Evolutionary conservation across 371 early-diverging fungal genomes (phyloP).

Genomic region (Blakeslea trispora): DNA sequence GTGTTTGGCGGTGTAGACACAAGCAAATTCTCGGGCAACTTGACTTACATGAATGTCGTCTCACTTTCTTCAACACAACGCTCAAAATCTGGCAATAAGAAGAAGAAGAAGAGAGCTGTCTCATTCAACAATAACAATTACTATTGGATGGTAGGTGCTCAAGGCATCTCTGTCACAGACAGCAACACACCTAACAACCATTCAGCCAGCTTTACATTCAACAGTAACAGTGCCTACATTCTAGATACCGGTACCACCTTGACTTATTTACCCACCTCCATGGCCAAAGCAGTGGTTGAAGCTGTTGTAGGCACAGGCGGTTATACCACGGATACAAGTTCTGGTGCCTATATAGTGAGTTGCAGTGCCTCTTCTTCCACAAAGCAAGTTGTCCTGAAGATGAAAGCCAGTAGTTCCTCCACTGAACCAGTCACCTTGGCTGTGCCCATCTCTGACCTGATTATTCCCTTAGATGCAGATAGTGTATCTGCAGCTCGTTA

Average conservation of each 20-base stretch:
- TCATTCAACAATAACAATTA: slow-evolving; percentile 20
- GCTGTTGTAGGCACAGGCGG: slow-evolving; percentile 23
- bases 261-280: slow-evolving; percentile 40
- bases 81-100: too few species aligned
- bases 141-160: slow-evolving; percentile 53
- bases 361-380: slow-evolving; percentile 23
- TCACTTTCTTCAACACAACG: slow-evolving; percentile 12
- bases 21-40: slow-evolving; percentile 52
- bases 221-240: slow-evolving; percentile 29
- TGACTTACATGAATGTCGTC: slow-evolving; percentile 51
- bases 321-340: slow-evolving; percentile 21
- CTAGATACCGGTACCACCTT: slow-evolving; percentile 54
- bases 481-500: slow-evolving; percentile 15
- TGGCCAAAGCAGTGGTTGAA: slow-evolving; percentile 26
- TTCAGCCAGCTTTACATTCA: neutral
- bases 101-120: slow-evolving; percentile 4
- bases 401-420: slow-evolving; percentile 12
- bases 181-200: slow-evolving; percentile 1
- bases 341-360: slow-evolving; percentile 26
- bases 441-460: slow-evolving; percentile 36
- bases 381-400: slow-evolving; percentile 22
- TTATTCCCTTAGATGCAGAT: slow-evolving; percentile 37
- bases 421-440: slow-evolving; percentile 26
- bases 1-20: slow-evolving; percentile 62
- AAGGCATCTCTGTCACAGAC: slow-evolving; percentile 32